Conservation (phyloP, 257 asterid species). For the Paraleonurus japonicus region DNA sequence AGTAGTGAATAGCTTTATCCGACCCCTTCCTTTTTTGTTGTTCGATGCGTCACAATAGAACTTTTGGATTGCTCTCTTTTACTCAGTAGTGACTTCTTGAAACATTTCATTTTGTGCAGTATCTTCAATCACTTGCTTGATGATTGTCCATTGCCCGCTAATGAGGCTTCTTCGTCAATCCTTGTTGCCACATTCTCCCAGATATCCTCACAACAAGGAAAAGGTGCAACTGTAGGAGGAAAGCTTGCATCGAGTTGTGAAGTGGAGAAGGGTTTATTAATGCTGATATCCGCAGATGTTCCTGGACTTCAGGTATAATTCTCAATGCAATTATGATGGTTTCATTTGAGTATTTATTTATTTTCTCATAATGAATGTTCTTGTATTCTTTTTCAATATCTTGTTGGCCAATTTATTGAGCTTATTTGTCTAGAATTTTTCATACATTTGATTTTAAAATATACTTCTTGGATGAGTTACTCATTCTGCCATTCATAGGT, state of each 20-base stretch:
- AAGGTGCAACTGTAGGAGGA: constrained; percentile 53
- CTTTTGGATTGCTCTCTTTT: constrained; percentile 10
- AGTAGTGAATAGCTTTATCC: constrained; percentile 1
- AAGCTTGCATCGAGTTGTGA: constrained; percentile 60
- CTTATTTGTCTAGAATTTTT: constrained; percentile 3
- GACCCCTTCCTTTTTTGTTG: neutral
- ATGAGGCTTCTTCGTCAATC: constrained; percentile 80
- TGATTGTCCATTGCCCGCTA: constrained; percentile 85
- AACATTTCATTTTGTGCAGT: constrained; percentile 49
- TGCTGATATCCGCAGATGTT: constrained; percentile 74
- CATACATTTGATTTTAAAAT: neutral
- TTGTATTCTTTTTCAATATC: constrained; percentile 6
- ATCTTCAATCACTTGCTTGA: constrained; percentile 87
- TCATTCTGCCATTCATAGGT: constrained; percentile 53
- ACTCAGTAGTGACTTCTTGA: constrained; percentile 15
- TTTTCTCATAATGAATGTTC: neutral
- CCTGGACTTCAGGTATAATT: constrained; percentile 84
- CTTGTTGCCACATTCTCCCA: constrained; percentile 73
- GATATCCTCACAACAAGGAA: constrained; percentile 52
- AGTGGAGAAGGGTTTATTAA: constrained; percentile 81
- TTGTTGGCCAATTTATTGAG: neutral
- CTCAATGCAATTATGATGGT: constrained; percentile 14
- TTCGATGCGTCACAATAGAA: constrained; percentile 2
- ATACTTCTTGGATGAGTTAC: constrained; percentile 25
- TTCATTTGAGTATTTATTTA: constrained; percentile 6